Evolutionary conservation across 2,329 filamentous ascomycete genomes (phyloP).

Genomic region (Calycina marina): DNA sequence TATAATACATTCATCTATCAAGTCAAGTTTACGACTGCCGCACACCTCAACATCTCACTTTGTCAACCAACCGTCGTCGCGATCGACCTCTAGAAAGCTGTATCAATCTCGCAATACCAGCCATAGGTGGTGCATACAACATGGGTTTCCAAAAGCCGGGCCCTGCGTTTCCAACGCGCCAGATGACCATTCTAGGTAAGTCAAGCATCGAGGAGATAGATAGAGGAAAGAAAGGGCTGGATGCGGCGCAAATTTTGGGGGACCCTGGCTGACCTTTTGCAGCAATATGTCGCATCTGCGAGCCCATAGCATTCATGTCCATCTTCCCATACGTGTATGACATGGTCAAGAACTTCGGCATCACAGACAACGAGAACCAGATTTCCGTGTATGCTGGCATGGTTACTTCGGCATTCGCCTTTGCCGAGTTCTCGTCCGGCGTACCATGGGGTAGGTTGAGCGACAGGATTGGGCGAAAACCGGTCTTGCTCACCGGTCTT

Average conservation of each 20-base stretch:
- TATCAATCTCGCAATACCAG: too few relatives aligned
- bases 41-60: conserved; percentile 5
- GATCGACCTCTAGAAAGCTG: conserved; percentile 3
- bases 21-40: too few relatives aligned
- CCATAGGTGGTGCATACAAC: conserved; percentile 14
- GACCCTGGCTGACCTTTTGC: not conserved
- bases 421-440: conserved; percentile 87
- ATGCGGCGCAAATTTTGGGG: conserved; percentile 1
- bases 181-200: conserved; percentile 40
- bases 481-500: conserved; percentile 78
- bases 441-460: conserved; percentile 89
- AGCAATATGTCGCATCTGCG: conserved; percentile 92
- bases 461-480: conserved; percentile 84
- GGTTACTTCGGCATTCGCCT: conserved; percentile 91
- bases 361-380: conserved; percentile 41
- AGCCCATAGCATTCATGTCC: conserved; percentile 98
- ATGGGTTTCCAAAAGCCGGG: conserved; percentile 21
- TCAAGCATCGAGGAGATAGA: conserved; percentile 2
- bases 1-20: too few relatives aligned
- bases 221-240: not conserved
- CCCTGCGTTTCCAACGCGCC: conserved; percentile 27
- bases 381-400: conserved; percentile 90
- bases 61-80: too few relatives aligned
- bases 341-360: conserved; percentile 87
- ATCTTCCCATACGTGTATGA: conserved; percentile 98